Evolutionary conservation across 2,329 filamentous ascomycete genomes (phyloP), one percentile per base, ranked within the genome.

Genomic region (Penicillium sp.): DNA sequence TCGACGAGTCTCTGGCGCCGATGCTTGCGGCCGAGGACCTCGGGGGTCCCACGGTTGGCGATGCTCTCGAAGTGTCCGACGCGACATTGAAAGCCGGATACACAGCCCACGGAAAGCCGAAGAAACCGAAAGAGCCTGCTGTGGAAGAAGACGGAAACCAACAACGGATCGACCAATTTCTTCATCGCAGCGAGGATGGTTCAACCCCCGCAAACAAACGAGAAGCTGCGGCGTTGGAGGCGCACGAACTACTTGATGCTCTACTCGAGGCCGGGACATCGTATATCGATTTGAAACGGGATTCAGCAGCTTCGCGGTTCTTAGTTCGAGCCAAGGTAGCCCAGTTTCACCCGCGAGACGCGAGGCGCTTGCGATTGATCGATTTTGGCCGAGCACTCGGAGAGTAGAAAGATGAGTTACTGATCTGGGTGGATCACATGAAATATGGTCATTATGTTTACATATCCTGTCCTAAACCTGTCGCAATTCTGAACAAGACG

Each of bases 21-120:
- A 90, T 94, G 86, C 81, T 96, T 45, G 91, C 91, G 6, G 90
- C 90, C 0, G 92, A 96, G 76, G 90, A 92, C 69, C 82, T 93
- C 1, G 92, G 92, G 7, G 91, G 92, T 0, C 91, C 92, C 0
- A 88, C 92, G 11, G 90, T 93, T 0, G 90, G 92, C 3, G 89
- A 91, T 65, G 81, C 88, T 67, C 81, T 89, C 70, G 86, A 90
- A 76, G 87, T 79, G 67, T 83, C 80, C 8, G 83, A 89, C 47
- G 84, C 78, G 12, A 79, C 74, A 7, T 74, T 85, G 42, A 79
- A 79, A 54, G 78, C 78, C 28, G 83, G 83, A n/a, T 85, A 84
- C 71, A 84, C 81, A 3, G 76, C 76, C 42, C 79, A 81, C 63
- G 83, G 83, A 15, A 82, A 78, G 54, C 71, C 75, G 0, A 82